phyloP scores from a whole-genome alignment of 805 yeast species.

The Metschnikowia sp. region DNA sequence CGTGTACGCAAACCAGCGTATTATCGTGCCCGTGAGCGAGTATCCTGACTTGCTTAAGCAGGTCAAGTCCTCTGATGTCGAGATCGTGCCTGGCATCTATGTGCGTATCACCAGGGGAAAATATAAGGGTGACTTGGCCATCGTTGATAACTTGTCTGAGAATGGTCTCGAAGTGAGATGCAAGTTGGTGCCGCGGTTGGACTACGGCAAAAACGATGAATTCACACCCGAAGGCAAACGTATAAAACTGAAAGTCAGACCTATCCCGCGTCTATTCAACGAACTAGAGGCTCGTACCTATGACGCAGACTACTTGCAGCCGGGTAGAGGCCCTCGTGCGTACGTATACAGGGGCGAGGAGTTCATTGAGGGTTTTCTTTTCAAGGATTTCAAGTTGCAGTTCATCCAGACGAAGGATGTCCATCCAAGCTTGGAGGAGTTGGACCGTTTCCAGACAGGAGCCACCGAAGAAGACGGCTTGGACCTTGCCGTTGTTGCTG shows the following conservation, averaged over 20 bases:
- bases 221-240: conserved; percentile 45
- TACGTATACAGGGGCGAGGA: conserved; percentile 83
- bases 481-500: conserved; percentile 82
- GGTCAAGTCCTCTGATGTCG: conserved; percentile 81
- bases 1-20: conserved; percentile 67
- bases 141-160: conserved; percentile 89
- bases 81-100: conserved; percentile 86
- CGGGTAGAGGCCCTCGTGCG: conserved; percentile 56
- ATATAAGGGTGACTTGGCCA: conserved; percentile 88
- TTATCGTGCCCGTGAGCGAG: conserved; percentile 92
- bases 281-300: conserved; percentile 85
- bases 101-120: conserved; percentile 88
- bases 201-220: conserved; percentile 70
- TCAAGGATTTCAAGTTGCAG: conserved; percentile 81
- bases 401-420: conserved; percentile 78
- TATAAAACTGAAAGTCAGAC: conserved; percentile 61
- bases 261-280: conserved; percentile 81
- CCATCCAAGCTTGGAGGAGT: conserved; percentile 83
- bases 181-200: conserved; percentile 88
- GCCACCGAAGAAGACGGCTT: conserved; percentile 76
- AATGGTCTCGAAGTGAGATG: conserved; percentile 94
- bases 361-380: conserved; percentile 82
- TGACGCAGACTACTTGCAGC: conserved; percentile 70
- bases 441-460: conserved; percentile 73
- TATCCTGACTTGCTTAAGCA: conserved; percentile 91